These are phyloP conservation scores for Handroanthus guayacan DNA, from an alignment of 257 asterid species.

Conservation along the genomic window DNA sequence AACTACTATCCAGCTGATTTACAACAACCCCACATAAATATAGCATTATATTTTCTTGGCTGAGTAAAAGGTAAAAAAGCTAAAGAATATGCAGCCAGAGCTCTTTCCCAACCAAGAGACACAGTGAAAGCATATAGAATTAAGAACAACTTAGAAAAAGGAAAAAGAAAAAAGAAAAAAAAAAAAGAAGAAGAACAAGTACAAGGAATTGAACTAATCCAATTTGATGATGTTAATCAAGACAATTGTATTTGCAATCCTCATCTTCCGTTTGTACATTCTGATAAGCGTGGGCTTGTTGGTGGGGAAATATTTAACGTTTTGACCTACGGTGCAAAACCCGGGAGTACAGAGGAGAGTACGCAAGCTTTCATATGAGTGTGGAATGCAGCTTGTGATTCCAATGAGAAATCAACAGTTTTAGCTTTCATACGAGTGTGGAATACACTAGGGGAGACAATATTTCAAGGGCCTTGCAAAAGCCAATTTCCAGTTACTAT, in stretches of 20 bases:
- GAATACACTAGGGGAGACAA: conserved; percentile 38
- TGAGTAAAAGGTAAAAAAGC: too few relatives aligned
- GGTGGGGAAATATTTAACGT: conserved; percentile 43
- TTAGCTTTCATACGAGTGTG: conserved; percentile 49
- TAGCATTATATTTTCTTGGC: neutral
- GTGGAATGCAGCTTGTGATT: conserved; percentile 58
- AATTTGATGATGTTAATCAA: conserved; percentile 40
- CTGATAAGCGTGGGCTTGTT: too few relatives aligned
- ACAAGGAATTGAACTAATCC: neutral
- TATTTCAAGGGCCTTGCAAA: conserved; percentile 57
- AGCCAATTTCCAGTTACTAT: conserved; percentile 42
- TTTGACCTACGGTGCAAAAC: conserved; percentile 51
- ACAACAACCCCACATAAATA: conserved; percentile 6
- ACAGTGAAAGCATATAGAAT: conserved; percentile 44
- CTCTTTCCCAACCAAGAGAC: conserved; percentile 46
- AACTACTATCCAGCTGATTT: neutral
- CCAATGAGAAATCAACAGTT: conserved; percentile 41
- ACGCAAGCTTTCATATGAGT: conserved; percentile 52
- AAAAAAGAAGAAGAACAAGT: too few relatives aligned
- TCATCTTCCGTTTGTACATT: conserved; percentile 24
- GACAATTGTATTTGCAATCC: conserved; percentile 19
- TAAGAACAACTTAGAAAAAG: neutral
- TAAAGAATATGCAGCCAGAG: conserved; percentile 20
- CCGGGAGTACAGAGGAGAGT: conserved; percentile 5
- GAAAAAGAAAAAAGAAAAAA: too few relatives aligned